Evolutionary conservation across 2,329 filamentous ascomycete species (phyloP), one percentile per base, ranked within the genome.

Genomic region (Pseudogymnoascus sp.): DNA sequence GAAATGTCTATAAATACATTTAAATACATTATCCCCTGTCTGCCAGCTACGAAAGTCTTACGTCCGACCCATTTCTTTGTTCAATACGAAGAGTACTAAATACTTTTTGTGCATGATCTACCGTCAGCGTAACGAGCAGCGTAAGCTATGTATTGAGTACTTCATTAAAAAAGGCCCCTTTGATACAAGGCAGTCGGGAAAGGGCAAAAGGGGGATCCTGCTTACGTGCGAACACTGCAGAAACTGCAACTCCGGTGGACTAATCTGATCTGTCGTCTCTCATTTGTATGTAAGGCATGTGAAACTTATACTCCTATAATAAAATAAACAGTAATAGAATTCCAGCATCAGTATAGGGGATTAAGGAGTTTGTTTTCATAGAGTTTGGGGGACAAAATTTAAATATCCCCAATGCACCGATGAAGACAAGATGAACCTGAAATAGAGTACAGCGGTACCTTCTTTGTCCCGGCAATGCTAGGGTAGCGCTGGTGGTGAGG

Each of bases 401-500:
- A 55, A 42, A 33, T 31, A 31, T 15, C 7, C 44, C 44, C 33
- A 55, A 33, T n/a, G 27, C 3, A 15, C 44, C 17, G 5, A 55
- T 55, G 10, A 55, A 55, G n/a, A 17, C 29, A 21, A 3, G 48
- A 55, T 55, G 15, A 33, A 55, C 2, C 48, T 33, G 48, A 33
- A 55, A 55, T 55, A 55, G 48, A 55, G 48, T 55, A 31, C 3
- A 5, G 9, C 7, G 9, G 48, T 33, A 55, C 48, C 48, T 55
- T 33, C 48, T 55, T 51, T 55, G 48, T 55, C 48, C n/a, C 48
- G 48, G 48, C 48, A 55, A 55, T 55, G 29, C 29, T 33, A 55
- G 48, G 44, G 48, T 55, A 55, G 29, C 48, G 48, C 29, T 55
- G 44, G 33, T 55, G 44, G 44, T 55, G 44, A 55, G 44, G 44